Evolutionary conservation across 148 eudicot genomes (phyloP).

Genomic region (Spergularia marina): DNA sequence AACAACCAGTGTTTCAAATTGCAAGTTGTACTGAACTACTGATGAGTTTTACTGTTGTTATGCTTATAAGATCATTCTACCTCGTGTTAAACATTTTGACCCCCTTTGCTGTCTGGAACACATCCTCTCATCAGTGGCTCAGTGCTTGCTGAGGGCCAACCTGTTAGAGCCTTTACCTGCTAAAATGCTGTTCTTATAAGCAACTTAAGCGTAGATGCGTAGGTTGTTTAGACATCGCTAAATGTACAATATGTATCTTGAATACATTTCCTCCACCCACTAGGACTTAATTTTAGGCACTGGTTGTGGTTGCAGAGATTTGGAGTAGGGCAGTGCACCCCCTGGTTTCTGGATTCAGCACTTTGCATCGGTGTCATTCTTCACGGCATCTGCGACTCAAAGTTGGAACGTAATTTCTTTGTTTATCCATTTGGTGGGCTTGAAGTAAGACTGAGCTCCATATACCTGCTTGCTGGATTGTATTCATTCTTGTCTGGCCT

Average conservation of each 20-base stretch:
- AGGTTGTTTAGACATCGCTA: background rate
- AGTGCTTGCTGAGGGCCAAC: background rate
- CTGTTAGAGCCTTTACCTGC: background rate
- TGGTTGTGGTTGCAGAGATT: constrained; percentile 63
- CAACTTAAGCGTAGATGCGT: background rate
- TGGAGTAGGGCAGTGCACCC: constrained; percentile 53
- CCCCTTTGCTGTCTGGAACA: background rate
- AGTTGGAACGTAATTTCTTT: constrained; percentile 73
- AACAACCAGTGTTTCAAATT: background rate
- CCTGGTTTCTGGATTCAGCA: constrained; percentile 62
- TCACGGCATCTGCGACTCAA: constrained; percentile 79
- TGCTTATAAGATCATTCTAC: background rate
- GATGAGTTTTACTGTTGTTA: background rate
- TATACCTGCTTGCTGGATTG: constrained; percentile 80
- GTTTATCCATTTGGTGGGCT: constrained; percentile 40
- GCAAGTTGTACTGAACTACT: background rate
- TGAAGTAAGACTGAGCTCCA: constrained; percentile 63
- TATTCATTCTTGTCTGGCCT: constrained; percentile 62
- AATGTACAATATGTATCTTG: background rate
- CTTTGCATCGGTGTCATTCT: constrained; percentile 77
- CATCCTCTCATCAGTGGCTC: background rate
- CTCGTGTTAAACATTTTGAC: background rate
- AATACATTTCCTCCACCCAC: background rate
- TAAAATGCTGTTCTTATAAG: background rate
- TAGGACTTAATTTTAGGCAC: constrained; percentile 5